A percentile compares a stretch with the other conserved stretches of the same genome.
These are phyloP conservation scores for Trypanosoma avium DNA, from an alignment of 208 protist species.

Conservation along the genomic window DNA sequence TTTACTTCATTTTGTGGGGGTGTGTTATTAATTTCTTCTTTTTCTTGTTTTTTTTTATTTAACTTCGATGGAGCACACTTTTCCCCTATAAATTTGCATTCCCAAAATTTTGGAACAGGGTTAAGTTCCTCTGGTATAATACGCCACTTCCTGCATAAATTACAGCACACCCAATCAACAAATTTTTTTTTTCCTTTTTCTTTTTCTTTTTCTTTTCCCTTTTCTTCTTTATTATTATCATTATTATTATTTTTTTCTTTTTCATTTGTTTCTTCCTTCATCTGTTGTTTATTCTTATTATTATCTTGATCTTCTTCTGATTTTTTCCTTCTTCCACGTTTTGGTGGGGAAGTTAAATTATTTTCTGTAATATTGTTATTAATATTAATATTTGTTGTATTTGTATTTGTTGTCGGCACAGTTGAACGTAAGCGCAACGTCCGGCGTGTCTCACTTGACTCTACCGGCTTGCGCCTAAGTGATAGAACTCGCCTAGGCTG, in stretches of 20 bases:
- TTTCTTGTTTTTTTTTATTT: not conserved
- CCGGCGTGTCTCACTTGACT: not conserved
- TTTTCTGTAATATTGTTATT: too few relatives aligned
- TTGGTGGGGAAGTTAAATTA: too few relatives aligned
- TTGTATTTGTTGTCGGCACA: not conserved
- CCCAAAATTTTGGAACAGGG: constrained; percentile 47
- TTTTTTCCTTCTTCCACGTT: too few relatives aligned
- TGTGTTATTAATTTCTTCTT: not conserved
- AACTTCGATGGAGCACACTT: constrained; percentile 18
- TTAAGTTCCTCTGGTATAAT: constrained; percentile 34
- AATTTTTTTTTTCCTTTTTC: constrained; percentile 1
- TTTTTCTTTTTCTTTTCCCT: not conserved
- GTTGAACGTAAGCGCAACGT: constrained; percentile 1
- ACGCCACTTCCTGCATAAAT: constrained; percentile 43
- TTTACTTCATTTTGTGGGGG: not conserved
- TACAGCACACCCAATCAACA: constrained; percentile 49
- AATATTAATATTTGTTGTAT: too few relatives aligned
- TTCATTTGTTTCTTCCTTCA: too few relatives aligned
- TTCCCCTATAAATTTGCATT: constrained; percentile 37
- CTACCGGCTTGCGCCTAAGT: too few relatives aligned
- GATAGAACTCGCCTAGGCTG: constrained; percentile 8
- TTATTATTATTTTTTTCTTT: not conserved
- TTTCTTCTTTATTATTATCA: not conserved
- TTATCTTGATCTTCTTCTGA: too few relatives aligned
- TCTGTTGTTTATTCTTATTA: not conserved